Base-by-base conservation (phyloP, 1,139 yeast species). In the Spathaspora jeffriesii region DNA sequence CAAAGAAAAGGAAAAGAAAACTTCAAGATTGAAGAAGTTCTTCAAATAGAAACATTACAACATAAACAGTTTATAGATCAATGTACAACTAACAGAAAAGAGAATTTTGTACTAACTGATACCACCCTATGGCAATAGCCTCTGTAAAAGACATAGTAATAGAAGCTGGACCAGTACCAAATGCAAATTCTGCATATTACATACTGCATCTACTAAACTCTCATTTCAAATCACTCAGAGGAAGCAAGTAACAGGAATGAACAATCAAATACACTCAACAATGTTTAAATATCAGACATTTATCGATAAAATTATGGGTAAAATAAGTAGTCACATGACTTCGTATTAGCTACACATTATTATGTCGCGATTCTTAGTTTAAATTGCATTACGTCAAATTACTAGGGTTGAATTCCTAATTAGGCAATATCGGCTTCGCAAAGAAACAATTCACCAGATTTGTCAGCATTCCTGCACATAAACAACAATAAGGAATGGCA, bases 1-100 rank as follows among this genome's bases (percentile, higher is more conserved):
- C 18, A 64, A 68, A 53, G 67, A 65, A 46, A 71, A 71, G 53
- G 68, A 66, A 46, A 71, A 71, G 60, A 70, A 71, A 57, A 62
- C 63, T 45, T 62, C 68, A 25, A 65, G 66, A 49, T 63, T 73
- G 55, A 71, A 69, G 55, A 63, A 65, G 40, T 58, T 73, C 34
- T 72, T 73, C 53, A 72, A 68, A 56, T 72, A 61, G 47, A 34
- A 5, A 13, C 28, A 25, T 10, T 25, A 25, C 9, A 20, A 31
- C n/a, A 28, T 25, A 21, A 20, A 36, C 23, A 36, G 32, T n/a
- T 30, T 30, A 30, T 30, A 30, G 32, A 30, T 30, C 32, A 30
- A 30, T 30, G 17, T 30, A 30, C n/a, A 8, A 30, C 17, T 30
- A 30, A 25, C 9, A 25, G 10, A 8, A 8, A 25, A 25, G 11